These are phyloP conservation scores for Solanum pinnatisectum DNA, from an alignment of 257 asterid genomes.

Conservation along the genomic window DNA sequence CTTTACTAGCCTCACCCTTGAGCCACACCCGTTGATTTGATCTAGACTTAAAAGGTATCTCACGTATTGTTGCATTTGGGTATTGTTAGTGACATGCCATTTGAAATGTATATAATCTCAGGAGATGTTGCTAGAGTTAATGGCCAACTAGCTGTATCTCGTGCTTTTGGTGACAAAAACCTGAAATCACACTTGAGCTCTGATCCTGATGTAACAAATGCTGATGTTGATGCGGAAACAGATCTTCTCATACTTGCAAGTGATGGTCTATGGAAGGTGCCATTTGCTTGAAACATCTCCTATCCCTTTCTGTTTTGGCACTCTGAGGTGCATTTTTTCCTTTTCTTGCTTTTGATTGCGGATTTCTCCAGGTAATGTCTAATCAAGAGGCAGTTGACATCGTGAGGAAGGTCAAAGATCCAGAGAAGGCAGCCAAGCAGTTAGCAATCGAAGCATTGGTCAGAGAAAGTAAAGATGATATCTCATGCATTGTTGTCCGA, in stretches of 20 bases:
- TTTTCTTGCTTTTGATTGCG: background rate
- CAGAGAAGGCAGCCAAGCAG: conserved; percentile 82
- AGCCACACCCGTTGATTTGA: background rate
- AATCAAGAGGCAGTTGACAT: conserved; percentile 91
- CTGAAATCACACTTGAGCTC: conserved; percentile 68
- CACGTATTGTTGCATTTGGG: background rate
- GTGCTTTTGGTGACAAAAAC: conserved; percentile 93
- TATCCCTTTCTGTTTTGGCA: background rate
- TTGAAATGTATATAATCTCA: conserved; percentile 15
- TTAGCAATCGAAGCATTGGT: conserved; percentile 58
- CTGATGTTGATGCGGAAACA: conserved; percentile 43
- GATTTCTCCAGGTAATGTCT: conserved; percentile 57
- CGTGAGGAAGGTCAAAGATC: conserved; percentile 62
- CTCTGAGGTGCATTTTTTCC: background rate
- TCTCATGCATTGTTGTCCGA: conserved; percentile 80
- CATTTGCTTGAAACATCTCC: background rate
- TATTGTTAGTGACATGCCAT: background rate
- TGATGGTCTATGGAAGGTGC: conserved; percentile 92
- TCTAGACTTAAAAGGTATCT: background rate
- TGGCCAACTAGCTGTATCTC: conserved; percentile 87
- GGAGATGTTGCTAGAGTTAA: conserved; percentile 92
- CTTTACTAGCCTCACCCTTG: background rate
- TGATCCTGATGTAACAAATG: conserved; percentile 61
- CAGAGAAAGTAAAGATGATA: conserved; percentile 87
- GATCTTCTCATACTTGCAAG: conserved; percentile 87